phyloP scores from a whole-genome alignment of 345 rosid species.

The Salix viminalis region DNA sequence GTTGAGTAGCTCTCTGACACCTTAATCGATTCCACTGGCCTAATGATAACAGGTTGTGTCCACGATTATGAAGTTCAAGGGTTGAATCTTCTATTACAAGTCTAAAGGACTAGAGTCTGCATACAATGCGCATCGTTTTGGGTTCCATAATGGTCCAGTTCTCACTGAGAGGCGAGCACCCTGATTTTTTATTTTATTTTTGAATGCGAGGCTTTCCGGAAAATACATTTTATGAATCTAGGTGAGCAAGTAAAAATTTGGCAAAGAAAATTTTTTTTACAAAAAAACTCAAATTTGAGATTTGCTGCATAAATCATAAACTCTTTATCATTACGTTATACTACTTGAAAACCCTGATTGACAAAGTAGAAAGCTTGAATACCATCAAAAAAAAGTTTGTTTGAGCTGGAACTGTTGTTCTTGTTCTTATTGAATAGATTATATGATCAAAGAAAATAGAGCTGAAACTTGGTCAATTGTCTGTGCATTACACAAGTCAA shows the following conservation, averaged over 20 bases:
- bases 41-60: background rate
- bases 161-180: too few relatives aligned
- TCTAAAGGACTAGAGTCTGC: background rate
- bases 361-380: background rate
- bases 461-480: slow-evolving; percentile 5
- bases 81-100: background rate
- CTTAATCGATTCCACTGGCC: background rate
- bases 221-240: too few relatives aligned
- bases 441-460: background rate
- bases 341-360: too few relatives aligned
- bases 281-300: too few relatives aligned
- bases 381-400: background rate
- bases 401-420: background rate
- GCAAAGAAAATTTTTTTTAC: too few relatives aligned
- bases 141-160: too few relatives aligned
- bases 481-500: slow-evolving; percentile 18
- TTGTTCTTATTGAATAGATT: background rate
- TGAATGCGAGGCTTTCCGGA: too few relatives aligned
- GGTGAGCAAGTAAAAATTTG: too few relatives aligned
- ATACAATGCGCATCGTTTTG: background rate
- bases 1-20: background rate
- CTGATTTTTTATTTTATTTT: too few relatives aligned
- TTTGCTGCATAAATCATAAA: too few relatives aligned
- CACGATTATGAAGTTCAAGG: background rate
- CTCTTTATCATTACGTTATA: too few relatives aligned